These are phyloP conservation scores for Miscanthus lutarioriparius DNA, from an alignment of 176 grass and related monocot genomes.

Conservation along the genomic window DNA sequence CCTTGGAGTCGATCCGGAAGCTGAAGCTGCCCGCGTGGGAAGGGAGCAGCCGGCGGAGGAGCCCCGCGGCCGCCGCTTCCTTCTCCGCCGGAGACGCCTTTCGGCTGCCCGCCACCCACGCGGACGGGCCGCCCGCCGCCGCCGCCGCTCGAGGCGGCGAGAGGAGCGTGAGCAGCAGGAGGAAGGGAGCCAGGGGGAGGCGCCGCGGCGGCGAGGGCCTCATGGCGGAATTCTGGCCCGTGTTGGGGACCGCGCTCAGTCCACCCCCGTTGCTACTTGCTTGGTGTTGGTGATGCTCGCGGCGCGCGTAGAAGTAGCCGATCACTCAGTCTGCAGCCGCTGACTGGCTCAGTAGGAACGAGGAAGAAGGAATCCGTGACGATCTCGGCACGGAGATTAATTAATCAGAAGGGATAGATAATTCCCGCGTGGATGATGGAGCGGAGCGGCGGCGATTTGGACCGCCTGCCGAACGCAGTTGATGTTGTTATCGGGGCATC, in stretches of 20 bases:
- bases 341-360: not conserved
- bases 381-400: not conserved
- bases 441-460: constrained; percentile 22
- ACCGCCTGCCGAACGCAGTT: not conserved
- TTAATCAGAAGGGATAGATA: not conserved
- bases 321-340: not conserved
- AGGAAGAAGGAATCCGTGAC: not conserved
- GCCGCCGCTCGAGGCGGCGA: not conserved
- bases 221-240: constrained; percentile 39
- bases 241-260: not conserved
- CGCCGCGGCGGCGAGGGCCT: not conserved
- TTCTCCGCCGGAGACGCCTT: constrained; percentile 58
- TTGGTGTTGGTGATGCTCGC: not conserved
- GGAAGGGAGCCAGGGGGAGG: not conserved
- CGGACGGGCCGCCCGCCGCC: not conserved
- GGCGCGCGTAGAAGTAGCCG: not conserved
- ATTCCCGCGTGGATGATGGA: constrained; percentile 6
- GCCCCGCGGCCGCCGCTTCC: constrained; percentile 46
- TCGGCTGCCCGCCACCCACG: constrained; percentile 29
- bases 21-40: constrained; percentile 65
- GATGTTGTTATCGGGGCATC: not conserved
- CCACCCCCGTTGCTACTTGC: not conserved
- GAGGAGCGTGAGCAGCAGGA: constrained; percentile 33
- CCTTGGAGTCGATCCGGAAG: constrained; percentile 80
- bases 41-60: constrained; percentile 73